Percentiles rank a stretch among this genome's conserved stretches.
These are phyloP conservation scores for Lanmaoa pseudosensibilis DNA, from an alignment of 768 basidiomycete genomes.

Conservation along the genomic window DNA sequence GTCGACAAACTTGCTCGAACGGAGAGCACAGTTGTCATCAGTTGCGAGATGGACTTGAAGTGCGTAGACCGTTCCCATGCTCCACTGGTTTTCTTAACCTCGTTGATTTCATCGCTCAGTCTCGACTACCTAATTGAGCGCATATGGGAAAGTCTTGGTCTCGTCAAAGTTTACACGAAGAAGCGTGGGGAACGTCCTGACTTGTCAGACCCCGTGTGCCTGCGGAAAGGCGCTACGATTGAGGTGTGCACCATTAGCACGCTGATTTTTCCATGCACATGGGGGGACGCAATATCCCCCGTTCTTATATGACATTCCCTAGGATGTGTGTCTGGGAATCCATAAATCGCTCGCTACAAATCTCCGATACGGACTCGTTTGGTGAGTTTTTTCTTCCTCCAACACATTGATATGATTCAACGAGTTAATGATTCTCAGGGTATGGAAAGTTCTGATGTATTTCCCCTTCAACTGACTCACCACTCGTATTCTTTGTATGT, in stretches of 20 bases:
- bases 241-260: slow-evolving; percentile 55
- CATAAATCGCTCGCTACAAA: slow-evolving; percentile 87
- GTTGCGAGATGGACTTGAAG: slow-evolving; percentile 94
- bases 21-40: slow-evolving; percentile 89
- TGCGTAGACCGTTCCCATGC: slow-evolving; percentile 32
- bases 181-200: slow-evolving; percentile 95
- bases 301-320: background rate
- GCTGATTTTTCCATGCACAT: background rate
- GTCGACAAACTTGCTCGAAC: slow-evolving; percentile 81
- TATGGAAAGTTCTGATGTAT: slow-evolving; percentile 7
- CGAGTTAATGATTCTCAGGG: slow-evolving; percentile 22
- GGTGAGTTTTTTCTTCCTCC: slow-evolving; percentile 47
- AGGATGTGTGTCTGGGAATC: slow-evolving; percentile 91
- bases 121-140: slow-evolving; percentile 72
- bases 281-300: background rate
- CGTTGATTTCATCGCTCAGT: slow-evolving; percentile 36
- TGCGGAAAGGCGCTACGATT: slow-evolving; percentile 89
- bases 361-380: slow-evolving; percentile 93
- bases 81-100: background rate
- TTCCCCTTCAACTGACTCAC: background rate
- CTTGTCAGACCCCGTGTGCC: slow-evolving; percentile 83
- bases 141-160: slow-evolving; percentile 76
- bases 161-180: slow-evolving; percentile 95
- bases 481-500: background rate
- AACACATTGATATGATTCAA: background rate